Evolutionary conservation across 2,329 filamentous ascomycete genomes (phyloP).

Genomic region (Lecanicillium sp.): DNA sequence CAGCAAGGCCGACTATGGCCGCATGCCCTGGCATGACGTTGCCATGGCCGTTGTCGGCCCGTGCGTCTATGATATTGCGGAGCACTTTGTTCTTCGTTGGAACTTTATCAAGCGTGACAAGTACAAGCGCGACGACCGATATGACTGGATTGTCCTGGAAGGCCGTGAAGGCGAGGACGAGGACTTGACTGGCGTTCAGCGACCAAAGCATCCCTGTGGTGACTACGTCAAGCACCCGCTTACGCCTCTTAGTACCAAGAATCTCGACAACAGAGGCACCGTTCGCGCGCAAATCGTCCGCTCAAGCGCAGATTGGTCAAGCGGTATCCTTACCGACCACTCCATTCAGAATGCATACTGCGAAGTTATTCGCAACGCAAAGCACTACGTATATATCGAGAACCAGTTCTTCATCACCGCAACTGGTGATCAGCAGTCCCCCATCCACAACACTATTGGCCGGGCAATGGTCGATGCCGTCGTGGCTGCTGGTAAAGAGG

Average conservation of each 20-base stretch:
- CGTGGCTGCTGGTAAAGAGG: constrained; percentile 71
- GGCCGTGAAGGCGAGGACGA: constrained; percentile 72
- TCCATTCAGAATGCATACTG: constrained; percentile 83
- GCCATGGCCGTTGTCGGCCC: constrained; percentile 86
- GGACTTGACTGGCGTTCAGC: constrained; percentile 79
- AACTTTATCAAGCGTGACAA: constrained; percentile 97
- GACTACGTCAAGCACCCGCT: constrained; percentile 79
- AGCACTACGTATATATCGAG: constrained; percentile 96
- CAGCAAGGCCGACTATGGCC: constrained; percentile 81
- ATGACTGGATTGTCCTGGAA: constrained; percentile 77
- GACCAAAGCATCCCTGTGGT: constrained; percentile 82
- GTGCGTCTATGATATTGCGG: constrained; percentile 86
- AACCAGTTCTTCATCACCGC: constrained; percentile 99
- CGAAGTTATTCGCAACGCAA: constrained; percentile 75
- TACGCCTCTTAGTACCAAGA: constrained; percentile 60
- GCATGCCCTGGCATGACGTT: constrained; percentile 98
- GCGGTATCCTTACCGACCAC: constrained; percentile 75
- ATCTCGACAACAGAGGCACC: constrained; percentile 57
- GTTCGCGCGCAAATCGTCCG: constrained; percentile 80
- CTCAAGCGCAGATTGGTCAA: constrained; percentile 89
- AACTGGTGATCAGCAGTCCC: constrained; percentile 78
- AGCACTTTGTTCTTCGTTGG: constrained; percentile 92
- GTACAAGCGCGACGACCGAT: constrained; percentile 80
- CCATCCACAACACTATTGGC: constrained; percentile 83
- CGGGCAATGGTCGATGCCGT: constrained; percentile 85